Conservation (phyloP, 257 asterid species). For the Nicotiana benthamiana region DNA sequence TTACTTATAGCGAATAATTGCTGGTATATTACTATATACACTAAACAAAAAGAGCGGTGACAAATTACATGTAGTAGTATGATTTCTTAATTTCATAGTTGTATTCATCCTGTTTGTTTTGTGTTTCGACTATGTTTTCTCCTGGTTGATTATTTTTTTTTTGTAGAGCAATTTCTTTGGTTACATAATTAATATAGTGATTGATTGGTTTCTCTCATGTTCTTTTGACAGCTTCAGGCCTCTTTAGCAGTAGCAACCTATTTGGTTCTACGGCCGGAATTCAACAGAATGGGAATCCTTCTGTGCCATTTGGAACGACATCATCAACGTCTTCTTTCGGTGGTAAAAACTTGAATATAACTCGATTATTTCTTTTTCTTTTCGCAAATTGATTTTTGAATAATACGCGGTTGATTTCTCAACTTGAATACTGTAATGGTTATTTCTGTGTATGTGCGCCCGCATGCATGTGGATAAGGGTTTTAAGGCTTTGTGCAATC, state of each 20-base stretch:
- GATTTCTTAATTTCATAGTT: not conserved
- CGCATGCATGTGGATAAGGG: too few relatives aligned
- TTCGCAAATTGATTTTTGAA: not conserved
- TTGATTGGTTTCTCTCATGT: not conserved
- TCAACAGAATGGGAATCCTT: not conserved
- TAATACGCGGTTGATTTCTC: not conserved
- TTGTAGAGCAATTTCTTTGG: not conserved
- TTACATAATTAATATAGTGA: not conserved
- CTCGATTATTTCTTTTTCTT: not conserved
- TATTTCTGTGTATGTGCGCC: too few relatives aligned
- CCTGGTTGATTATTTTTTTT: not conserved
- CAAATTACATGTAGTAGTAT: too few relatives aligned
- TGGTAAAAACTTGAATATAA: not conserved
- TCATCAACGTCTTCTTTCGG: not conserved
- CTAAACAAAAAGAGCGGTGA: too few relatives aligned
- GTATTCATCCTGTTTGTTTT: not conserved
- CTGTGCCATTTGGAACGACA: not conserved
- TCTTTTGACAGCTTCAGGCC: not conserved
- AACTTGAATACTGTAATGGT: too few relatives aligned
- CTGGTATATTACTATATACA: too few relatives aligned
- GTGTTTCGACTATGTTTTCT: too few relatives aligned
- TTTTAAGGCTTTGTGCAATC: not conserved
- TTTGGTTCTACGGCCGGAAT: not conserved
- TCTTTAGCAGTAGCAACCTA: not conserved
- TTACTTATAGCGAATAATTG: too few relatives aligned